Evolutionary conservation across 768 basidiomycete species (phyloP), one percentile per base, ranked within the genome.

Genomic region (Leccinum ochraceum): DNA sequence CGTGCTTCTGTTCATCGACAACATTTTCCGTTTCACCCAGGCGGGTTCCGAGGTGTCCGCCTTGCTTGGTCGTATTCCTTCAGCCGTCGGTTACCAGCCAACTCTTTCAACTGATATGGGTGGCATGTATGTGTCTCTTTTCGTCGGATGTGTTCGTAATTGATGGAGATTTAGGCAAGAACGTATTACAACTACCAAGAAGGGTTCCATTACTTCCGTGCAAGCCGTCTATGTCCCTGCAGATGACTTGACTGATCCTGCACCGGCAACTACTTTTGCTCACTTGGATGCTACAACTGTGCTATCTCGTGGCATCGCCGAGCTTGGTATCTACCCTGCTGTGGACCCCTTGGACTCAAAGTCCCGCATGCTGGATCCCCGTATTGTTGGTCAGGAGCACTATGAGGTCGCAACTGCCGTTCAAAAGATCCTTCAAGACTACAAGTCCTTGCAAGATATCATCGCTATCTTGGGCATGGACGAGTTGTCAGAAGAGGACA

Each of bases 21-120:
- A 99, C 88, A 99, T 99, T 81, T 99, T 99, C 97, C 95, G 97
- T 76, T 99, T 99, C 92, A 99, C 97, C 69, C 97, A 98, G 79
- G 97, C 97, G 73, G 97, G 97, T 89, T 99, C 97, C 66, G 97
- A 98, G 77, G 97, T 98, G 84, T 99, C 97, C 81, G 97, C 97
- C 66, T 80, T 99, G 71, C 92, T 98, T 68, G 97, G 97, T 85
- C 97, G 97, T 94, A 99, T 98, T 74, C 97, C 97, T 68, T 98
- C 97, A 68, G 97, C 97, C 66, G 97, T 99, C 86, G 97, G 97
- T 87, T 99, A 99, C 83, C 97, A 99, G 77, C 97, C 97, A 75
- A 98, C 97, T 56, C 90, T 98, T 62, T 98, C 97, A 66, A 99
- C 97, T 75, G 97, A 99, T 78, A 99, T 99, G 97, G 97, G 97